These are phyloP conservation scores for Phyllosticta ampelicida DNA, from an alignment of 2,329 filamentous ascomycete genomes.

Conservation along the genomic window DNA sequence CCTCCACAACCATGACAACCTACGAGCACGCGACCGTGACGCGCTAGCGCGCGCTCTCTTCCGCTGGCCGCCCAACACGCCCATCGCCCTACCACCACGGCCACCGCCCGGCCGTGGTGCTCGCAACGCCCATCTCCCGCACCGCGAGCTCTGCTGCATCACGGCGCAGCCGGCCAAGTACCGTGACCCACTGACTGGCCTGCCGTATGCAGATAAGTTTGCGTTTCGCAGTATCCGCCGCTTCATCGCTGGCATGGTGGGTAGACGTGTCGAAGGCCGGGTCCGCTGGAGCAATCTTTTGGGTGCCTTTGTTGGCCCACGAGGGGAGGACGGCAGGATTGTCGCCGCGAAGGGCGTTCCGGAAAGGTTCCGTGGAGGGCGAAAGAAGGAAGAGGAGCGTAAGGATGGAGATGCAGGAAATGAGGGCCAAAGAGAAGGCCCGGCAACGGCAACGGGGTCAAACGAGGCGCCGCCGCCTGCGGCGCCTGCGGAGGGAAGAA, in stretches of 20 bases:
- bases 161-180: constrained; percentile 74
- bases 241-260: constrained; percentile 34
- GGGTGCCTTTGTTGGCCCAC: constrained; percentile 67
- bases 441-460: background rate
- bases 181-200: constrained; percentile 70
- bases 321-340: constrained; percentile 30
- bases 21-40: constrained; percentile 16
- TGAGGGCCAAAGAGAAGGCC: background rate
- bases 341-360: constrained; percentile 67
- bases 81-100: constrained; percentile 25
- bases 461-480: background rate
- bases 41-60: constrained; percentile 18
- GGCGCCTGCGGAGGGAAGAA: background rate
- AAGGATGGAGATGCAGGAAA: background rate
- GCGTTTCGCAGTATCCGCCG: constrained; percentile 73
- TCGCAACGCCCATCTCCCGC: constrained; percentile 25
- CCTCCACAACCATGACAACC: constrained; percentile 41
- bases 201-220: constrained; percentile 67
- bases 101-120: constrained; percentile 42
- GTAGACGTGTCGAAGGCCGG: constrained; percentile 46
- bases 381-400: background rate
- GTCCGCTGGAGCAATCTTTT: constrained; percentile 75
- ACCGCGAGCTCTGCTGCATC: constrained; percentile 59
- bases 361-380: constrained; percentile 48
- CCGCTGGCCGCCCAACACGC: constrained; percentile 23